Percentiles rank a stretch among this genome's conserved stretches.
Conservation (phyloP, 352 stramenopile genomes). For the Pythium folliculosum region DNA sequence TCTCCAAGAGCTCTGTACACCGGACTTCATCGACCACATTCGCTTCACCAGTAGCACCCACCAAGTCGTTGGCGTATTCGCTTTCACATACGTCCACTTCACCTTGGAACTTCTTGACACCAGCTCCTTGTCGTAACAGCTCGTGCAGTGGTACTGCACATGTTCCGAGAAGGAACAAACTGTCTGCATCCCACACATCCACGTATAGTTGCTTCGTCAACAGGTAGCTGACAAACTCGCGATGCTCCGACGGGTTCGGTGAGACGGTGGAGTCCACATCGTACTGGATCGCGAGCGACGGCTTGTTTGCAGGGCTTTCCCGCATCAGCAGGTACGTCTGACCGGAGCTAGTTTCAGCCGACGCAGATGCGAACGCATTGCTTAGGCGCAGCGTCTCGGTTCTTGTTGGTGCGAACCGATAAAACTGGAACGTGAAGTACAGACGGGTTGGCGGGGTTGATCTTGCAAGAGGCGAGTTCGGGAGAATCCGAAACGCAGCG, state of each 20-base stretch:
- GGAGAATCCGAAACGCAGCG: slow-evolving; percentile 67
- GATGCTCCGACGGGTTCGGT: slow-evolving; percentile 64
- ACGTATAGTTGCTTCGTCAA: slow-evolving; percentile 84
- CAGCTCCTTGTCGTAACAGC: slow-evolving; percentile 88
- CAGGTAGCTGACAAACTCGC: slow-evolving; percentile 87
- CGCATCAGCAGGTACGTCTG: slow-evolving; percentile 69
- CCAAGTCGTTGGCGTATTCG: neutral
- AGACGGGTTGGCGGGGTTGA: slow-evolving; percentile 44
- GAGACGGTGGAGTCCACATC: slow-evolving; percentile 69
- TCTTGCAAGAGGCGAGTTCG: slow-evolving; percentile 5
- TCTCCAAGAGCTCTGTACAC: slow-evolving; percentile 10
- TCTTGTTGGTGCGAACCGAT: slow-evolving; percentile 83
- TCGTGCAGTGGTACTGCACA: slow-evolving; percentile 83
- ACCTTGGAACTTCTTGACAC: slow-evolving; percentile 88
- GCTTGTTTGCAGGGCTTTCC: slow-evolving; percentile 60
- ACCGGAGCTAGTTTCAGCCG: slow-evolving; percentile 19
- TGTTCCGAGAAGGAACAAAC: slow-evolving; percentile 87
- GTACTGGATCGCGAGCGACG: slow-evolving; percentile 73
- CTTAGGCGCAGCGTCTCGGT: slow-evolving; percentile 82
- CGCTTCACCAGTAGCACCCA: neutral
- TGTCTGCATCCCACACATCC: slow-evolving; percentile 94
- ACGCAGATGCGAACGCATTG: slow-evolving; percentile 47
- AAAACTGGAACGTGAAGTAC: slow-evolving; percentile 95
- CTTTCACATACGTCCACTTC: slow-evolving; percentile 54
- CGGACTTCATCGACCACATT: neutral